These are phyloP conservation scores for Agaricus sinodeliciosus DNA, from an alignment of 768 basidiomycete species.

Conservation along the genomic window DNA sequence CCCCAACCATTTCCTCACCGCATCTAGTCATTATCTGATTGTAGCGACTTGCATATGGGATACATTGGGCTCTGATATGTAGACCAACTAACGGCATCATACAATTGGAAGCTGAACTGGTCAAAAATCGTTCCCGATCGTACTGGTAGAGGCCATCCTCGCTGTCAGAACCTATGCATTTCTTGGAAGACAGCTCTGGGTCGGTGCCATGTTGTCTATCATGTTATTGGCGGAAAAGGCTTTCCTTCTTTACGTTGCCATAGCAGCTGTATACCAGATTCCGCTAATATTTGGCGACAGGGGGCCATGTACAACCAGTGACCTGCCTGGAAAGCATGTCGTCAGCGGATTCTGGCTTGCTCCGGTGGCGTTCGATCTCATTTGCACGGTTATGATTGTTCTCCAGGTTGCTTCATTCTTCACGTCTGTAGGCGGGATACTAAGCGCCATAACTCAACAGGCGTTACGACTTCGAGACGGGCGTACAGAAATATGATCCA, in stretches of 20 bases:
- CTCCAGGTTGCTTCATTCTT: constrained; percentile 5
- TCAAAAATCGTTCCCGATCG: background rate
- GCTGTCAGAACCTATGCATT: constrained; percentile 15
- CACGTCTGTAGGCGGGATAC: background rate
- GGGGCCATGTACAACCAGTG: constrained; percentile 13
- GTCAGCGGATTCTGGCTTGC: constrained; percentile 15
- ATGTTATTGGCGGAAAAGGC: constrained; percentile 11
- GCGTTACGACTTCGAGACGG: constrained; percentile 3
- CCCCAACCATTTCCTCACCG: background rate
- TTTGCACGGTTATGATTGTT: constrained; percentile 12
- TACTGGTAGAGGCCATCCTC: constrained; percentile 11
- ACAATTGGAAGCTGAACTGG: no score
- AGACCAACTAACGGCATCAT: background rate
- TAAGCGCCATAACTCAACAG: background rate
- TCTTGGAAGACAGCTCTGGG: constrained; percentile 10
- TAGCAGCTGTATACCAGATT: constrained; percentile 13
- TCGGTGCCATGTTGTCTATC: constrained; percentile 4
- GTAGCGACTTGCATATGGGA: constrained; percentile 15
- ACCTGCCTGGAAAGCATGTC: constrained; percentile 13
- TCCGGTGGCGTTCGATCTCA: constrained; percentile 12
- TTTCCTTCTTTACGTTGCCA: constrained; percentile 13
- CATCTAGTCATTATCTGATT: constrained; percentile 12
- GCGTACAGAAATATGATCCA: background rate
- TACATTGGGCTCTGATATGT: constrained; percentile 12
- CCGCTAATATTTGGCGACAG: constrained; percentile 8